Percentiles rank a stretch among this genome's conserved stretches.
Evolutionary conservation across 805 yeast species (phyloP).

Genomic region (Saitoella complicata): DNA sequence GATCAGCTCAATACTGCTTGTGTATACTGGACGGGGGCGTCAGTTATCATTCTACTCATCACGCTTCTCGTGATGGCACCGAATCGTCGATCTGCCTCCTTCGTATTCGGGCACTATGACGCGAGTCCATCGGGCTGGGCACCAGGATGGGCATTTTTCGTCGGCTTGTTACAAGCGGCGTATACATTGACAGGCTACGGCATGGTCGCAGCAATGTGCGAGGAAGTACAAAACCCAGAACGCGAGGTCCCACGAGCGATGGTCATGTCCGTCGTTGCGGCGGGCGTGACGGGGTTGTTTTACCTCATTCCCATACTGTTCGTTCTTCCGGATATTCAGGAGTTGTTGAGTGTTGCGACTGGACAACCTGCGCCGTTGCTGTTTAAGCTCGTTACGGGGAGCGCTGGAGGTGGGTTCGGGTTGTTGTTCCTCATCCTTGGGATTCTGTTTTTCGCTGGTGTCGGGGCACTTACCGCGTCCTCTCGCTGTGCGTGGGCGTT

Average conservation of each 20-base stretch:
- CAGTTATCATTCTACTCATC: constrained; percentile 9
- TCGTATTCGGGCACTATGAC: constrained; percentile 7
- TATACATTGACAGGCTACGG: constrained; percentile 56
- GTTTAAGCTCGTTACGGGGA: constrained; percentile 13
- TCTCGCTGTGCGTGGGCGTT: constrained; percentile 53
- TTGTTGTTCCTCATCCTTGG: constrained; percentile 7
- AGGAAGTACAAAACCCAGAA: constrained; percentile 49
- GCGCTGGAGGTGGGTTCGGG: constrained; percentile 13
- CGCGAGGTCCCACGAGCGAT: constrained; percentile 51
- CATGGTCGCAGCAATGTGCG: constrained; percentile 59
- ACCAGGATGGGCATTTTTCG: constrained; percentile 12
- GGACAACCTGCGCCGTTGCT: constrained; percentile 15
- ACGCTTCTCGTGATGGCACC: constrained; percentile 1
- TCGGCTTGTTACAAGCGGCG: constrained; percentile 10
- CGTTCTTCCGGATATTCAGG: constrained; percentile 18
- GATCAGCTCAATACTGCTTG: constrained; percentile 13
- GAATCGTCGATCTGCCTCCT: not conserved
- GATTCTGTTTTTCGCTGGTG: constrained; percentile 11
- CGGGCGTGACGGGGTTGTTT: constrained; percentile 19
- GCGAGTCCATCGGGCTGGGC: constrained; percentile 7
- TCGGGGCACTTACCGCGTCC: constrained; percentile 22
- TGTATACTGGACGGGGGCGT: constrained; percentile 15
- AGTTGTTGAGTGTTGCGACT: constrained; percentile 12
- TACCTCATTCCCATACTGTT: constrained; percentile 19
- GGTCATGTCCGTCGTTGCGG: constrained; percentile 30